phyloP scores from a whole-genome alignment of 2,329 filamentous ascomycete species.

The Fusarium caatingaense region DNA sequence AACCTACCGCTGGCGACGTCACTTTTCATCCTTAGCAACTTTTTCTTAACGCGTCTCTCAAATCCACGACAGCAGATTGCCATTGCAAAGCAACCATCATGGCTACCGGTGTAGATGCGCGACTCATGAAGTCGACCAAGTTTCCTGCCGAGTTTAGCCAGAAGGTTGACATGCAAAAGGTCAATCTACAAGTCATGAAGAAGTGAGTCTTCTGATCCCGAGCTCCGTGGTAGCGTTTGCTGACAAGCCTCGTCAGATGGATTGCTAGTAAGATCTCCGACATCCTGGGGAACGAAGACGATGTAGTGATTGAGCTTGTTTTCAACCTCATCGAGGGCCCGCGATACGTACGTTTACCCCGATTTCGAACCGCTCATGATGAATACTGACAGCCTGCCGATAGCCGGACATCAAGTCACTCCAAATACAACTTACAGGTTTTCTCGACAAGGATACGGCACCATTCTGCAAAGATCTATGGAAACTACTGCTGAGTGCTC shows the following conservation, averaged over 20 bases:
- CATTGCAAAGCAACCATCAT: slow-evolving; percentile 59
- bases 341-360: slow-evolving; percentile 72
- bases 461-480: slow-evolving; percentile 94
- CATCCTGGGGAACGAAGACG: slow-evolving; percentile 92
- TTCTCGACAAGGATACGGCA: slow-evolving; percentile 91
- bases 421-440: slow-evolving; percentile 94
- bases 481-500: slow-evolving; percentile 90
- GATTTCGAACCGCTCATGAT: slow-evolving; percentile 8
- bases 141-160: slow-evolving; percentile 93
- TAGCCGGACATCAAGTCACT: slow-evolving; percentile 96
- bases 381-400: slow-evolving; percentile 43
- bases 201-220: slow-evolving; percentile 69
- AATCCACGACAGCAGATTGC: slow-evolving; percentile 26
- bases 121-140: slow-evolving; percentile 89
- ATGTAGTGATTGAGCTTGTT: slow-evolving; percentile 91
- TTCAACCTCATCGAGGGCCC: slow-evolving; percentile 77
- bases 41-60: slow-evolving; percentile 39
- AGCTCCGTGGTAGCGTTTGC: slow-evolving; percentile 6
- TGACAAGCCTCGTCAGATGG: slow-evolving; percentile 73
- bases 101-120: slow-evolving; percentile 88
- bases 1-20: slow-evolving; percentile 45
- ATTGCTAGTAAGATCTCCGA: slow-evolving; percentile 88
- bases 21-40: slow-evolving; percentile 44
- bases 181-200: slow-evolving; percentile 98
- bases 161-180: slow-evolving; percentile 97